Base-by-base conservation (phyloP, 192 early-diverging fungal species). In the Dissophora ornata region DNA sequence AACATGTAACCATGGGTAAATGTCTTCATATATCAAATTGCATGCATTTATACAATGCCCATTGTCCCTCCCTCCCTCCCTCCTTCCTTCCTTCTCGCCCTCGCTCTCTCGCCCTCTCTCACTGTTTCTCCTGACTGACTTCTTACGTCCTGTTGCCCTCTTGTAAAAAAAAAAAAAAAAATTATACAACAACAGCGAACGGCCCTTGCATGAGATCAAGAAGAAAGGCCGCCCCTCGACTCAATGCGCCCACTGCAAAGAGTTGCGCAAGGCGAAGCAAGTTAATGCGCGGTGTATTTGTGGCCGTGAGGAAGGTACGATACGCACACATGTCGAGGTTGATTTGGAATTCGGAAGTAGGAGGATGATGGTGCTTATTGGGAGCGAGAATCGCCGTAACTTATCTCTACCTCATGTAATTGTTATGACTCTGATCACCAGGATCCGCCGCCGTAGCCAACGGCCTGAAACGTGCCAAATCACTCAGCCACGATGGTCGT, bases 251-350 rank as follows among this genome's bases (percentile, higher is more conserved):
- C 88, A 87, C 78, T 93, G 92, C 67, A 89, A 90, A 21, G 85
- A 89, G 63, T 79, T 88, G 51, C 86, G 92, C 54, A 85, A 82
- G 58, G 86, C 86, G 28, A 80, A 86, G 29, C 89, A 89, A 62
- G 80, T 85, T 18, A 89, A 89, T 66, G 89, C 89, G 8, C 91
- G 91, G 64, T 93, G 92, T 50, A 86, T 86, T 29, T 93, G 92
- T 65, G 77, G 79, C 13, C 69, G 77, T 28, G 71, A 67, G 40
- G 67, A 79, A 74, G 78, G 63, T 67, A 77, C 13, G 6, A 15
- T n/a, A n/a, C n/a, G n/a, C n/a, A n/a, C n/a, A n/a, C 13, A n/a
- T 10, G 13, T 11, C 19, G n/a, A 22, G n/a, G n/a, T n/a, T n/a
- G n/a, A n/a, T n/a, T n/a, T n/a, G n/a, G n/a, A n/a, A n/a, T n/a